Conservation (phyloP, 805 yeast species). For the Teunomyces lycoperdinae region DNA sequence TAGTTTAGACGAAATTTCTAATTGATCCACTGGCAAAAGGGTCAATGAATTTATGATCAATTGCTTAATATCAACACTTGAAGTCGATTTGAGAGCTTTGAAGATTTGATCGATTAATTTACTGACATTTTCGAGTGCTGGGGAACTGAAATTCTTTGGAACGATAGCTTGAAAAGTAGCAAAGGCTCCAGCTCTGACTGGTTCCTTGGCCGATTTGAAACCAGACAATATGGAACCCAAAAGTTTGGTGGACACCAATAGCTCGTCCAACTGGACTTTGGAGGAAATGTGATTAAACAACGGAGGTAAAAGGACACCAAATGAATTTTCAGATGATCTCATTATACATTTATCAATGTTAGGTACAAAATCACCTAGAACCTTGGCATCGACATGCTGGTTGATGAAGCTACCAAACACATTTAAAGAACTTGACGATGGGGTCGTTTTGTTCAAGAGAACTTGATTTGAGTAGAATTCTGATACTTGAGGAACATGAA, state of each 20-base stretch:
- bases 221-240: conserved; percentile 36
- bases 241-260: conserved; percentile 34
- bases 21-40: conserved; percentile 24
- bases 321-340: conserved; percentile 73
- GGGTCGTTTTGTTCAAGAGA: conserved; percentile 45
- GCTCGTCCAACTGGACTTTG: conserved; percentile 40
- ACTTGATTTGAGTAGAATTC: conserved; percentile 35
- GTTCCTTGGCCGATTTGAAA: conserved; percentile 68
- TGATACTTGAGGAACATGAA: conserved; percentile 9
- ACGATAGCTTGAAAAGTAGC: conserved; percentile 28
- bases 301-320: conserved; percentile 52
- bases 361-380: conserved; percentile 44
- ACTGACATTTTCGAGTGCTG: conserved; percentile 19
- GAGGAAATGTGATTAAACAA: conserved; percentile 32
- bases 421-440: conserved; percentile 32
- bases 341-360: conserved; percentile 69
- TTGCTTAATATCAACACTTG: conserved; percentile 64
- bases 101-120: conserved; percentile 52
- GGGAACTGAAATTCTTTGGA: conserved; percentile 12
- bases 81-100: conserved; percentile 53
- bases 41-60: conserved; percentile 47
- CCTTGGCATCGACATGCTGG: conserved; percentile 34
- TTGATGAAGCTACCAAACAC: conserved; percentile 44
- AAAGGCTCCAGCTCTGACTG: conserved; percentile 52
- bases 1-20: conserved; percentile 26